Conservation (phyloP, 2,329 filamentous ascomycete species). For the Trichoderma polysporum region DNA sequence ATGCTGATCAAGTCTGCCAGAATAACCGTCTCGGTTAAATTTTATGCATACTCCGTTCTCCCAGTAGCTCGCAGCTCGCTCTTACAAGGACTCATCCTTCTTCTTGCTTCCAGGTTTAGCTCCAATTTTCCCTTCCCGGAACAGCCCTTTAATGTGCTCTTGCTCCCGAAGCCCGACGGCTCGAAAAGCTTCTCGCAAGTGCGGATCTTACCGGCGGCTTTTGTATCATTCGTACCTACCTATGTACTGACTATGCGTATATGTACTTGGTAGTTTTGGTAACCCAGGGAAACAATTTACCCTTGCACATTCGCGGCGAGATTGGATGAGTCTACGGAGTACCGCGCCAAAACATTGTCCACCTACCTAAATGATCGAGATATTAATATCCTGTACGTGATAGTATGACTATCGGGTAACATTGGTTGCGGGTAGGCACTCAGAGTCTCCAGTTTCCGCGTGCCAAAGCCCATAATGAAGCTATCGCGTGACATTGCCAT, state of each 20-base stretch:
- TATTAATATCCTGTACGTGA: neutral
- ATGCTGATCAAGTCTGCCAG: neutral
- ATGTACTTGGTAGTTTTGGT: neutral
- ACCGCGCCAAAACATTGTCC: neutral
- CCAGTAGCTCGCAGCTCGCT: neutral
- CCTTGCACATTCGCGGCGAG: neutral
- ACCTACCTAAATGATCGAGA: conserved; percentile 12
- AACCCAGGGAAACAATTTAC: neutral
- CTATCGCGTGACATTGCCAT: neutral
- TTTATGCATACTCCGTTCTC: neutral
- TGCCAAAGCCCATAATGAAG: neutral
- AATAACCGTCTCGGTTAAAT: neutral
- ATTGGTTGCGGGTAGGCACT: neutral
- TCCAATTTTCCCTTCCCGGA: neutral
- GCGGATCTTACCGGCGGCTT: neutral
- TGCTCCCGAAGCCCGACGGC: neutral
- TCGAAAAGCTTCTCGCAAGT: neutral
- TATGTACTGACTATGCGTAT: no score
- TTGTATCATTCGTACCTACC: neutral
- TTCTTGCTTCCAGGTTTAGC: neutral
- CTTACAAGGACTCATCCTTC: neutral
- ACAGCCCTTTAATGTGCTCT: neutral
- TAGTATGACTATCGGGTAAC: neutral
- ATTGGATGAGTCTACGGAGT: neutral
- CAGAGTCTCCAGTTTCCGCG: neutral